These are phyloP conservation scores for Metschnikowia drakensbergensis DNA, from an alignment of 805 yeast genomes.

Conservation along the genomic window DNA sequence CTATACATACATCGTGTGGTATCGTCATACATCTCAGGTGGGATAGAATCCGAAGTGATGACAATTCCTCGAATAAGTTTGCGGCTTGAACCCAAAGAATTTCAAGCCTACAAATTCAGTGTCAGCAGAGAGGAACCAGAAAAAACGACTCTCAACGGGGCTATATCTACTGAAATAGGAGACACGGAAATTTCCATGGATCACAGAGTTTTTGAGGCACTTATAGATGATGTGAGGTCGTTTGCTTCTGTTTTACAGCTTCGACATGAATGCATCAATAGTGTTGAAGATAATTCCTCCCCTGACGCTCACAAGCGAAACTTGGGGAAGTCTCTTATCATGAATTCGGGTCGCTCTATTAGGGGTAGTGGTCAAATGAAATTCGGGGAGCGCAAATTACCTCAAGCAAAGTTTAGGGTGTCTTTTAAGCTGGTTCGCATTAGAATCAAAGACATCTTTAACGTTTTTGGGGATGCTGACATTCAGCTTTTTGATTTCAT, in stretches of 20 bases:
- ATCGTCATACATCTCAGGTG: slow-evolving; percentile 1
- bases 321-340: slow-evolving; percentile 1
- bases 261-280: slow-evolving; percentile 2
- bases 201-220: not conserved
- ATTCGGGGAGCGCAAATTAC: slow-evolving; percentile 20
- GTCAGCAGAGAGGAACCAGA: slow-evolving; percentile 2
- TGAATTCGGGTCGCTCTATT: slow-evolving; percentile 9
- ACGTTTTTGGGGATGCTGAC: slow-evolving; percentile 27
- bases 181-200: slow-evolving; percentile 14
- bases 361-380: slow-evolving; percentile 7
- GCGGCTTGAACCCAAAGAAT: slow-evolving; percentile 14
- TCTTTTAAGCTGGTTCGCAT: slow-evolving; percentile 20
- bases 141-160: not conserved
- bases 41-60: slow-evolving; percentile 15
- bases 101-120: slow-evolving; percentile 17
- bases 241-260: not conserved
- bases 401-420: slow-evolving; percentile 38
- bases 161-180: slow-evolving; percentile 13
- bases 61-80: slow-evolving; percentile 15
- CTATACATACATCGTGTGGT: slow-evolving; percentile 32
- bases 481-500: slow-evolving; percentile 15
- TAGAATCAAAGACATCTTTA: slow-evolving; percentile 15
- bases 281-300: not conserved
- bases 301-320: not conserved
- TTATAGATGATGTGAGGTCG: not conserved